Base-by-base conservation (phyloP, 2,329 filamentous ascomycete species). In the Aureobasidium sp. region DNA sequence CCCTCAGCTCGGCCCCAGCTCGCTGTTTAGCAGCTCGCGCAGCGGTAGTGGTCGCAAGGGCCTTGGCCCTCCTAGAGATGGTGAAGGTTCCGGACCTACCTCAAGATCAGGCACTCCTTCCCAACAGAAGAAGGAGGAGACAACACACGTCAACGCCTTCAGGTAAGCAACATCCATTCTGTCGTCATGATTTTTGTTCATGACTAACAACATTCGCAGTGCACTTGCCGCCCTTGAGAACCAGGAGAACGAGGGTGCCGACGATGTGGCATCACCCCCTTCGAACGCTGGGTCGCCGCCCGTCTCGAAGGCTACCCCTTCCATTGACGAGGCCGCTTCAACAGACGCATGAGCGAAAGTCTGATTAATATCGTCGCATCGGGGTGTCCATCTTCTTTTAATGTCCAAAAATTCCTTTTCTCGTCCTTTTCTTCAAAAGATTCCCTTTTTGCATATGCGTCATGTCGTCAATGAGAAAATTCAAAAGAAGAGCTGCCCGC, bases 31-130 rank as follows among this genome's bases (percentile, higher is more conserved):
- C 48, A 86, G 84, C 66, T 90, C 88, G n/a, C 87, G 94, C 66
- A 95, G 90, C 79, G 93, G 91, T 79, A 97, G 92, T 72, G 90
- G 91, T 66, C 86, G 91, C 67, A 86, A 87, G 72, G 80, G 79
- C 67, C 82, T 94, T 68, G 89, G 89, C 64, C 89, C 89, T 67
- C 87, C 87, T 67, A 85, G 89, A 69, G 83, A 86, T 64, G 86
- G 86, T 64, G 91, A 96, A 70, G 91, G 96, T 69, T 64, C 62
- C 64, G 89, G 85, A 69, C 85, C 87, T 67, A 95, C 91, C 61
- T 97, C 92, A 64, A 87, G 94, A 68, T 95, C 91, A 61, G 90
- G 89, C 69, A 97, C 93, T 53, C 89, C 91, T 49, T 80, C 81
- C 27, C 79, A 81, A 69, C 83, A 84, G 69, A 84, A 85, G 70